Evolutionary conservation across 345 rosid species (phyloP).

Genomic region (Murraya koenigii): DNA sequence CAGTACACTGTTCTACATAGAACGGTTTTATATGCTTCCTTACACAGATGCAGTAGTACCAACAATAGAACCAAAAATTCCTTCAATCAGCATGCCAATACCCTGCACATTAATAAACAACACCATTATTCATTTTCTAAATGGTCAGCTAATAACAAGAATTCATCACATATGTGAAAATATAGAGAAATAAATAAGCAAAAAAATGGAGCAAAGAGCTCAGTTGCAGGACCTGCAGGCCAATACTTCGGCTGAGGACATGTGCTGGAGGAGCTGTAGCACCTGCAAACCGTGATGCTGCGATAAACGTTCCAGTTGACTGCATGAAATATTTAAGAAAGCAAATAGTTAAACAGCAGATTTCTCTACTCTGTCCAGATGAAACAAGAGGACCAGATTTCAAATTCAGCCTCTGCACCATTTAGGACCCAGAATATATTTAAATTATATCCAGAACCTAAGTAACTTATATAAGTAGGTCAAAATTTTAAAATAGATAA

Average conservation of each 20-base stretch:
- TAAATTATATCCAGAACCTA: neutral
- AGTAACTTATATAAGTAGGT: neutral
- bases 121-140: neutral
- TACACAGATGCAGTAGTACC: slow-evolving; percentile 97
- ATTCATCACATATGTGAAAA: neutral
- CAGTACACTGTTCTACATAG: neutral
- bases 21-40: slow-evolving; percentile 21
- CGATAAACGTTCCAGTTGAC: slow-evolving; percentile 82
- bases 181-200: neutral
- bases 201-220: slow-evolving; percentile 1
- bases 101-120: slow-evolving; percentile 46
- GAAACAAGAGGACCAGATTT: neutral
- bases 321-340: slow-evolving; percentile 30
- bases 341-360: slow-evolving; percentile 4
- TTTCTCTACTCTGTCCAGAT: neutral
- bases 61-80: slow-evolving; percentile 77
- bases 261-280: slow-evolving; percentile 97
- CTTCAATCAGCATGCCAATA: slow-evolving; percentile 74
- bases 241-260: slow-evolving; percentile 82
- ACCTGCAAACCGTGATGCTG: slow-evolving; percentile 87
- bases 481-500: slow-evolving; percentile 1
- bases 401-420: slow-evolving; percentile 1
- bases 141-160: neutral
- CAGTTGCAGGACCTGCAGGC: slow-evolving; percentile 62
- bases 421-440: neutral